Conservation (phyloP, 768 basidiomycete species). For the Lentinula guzmanii region DNA sequence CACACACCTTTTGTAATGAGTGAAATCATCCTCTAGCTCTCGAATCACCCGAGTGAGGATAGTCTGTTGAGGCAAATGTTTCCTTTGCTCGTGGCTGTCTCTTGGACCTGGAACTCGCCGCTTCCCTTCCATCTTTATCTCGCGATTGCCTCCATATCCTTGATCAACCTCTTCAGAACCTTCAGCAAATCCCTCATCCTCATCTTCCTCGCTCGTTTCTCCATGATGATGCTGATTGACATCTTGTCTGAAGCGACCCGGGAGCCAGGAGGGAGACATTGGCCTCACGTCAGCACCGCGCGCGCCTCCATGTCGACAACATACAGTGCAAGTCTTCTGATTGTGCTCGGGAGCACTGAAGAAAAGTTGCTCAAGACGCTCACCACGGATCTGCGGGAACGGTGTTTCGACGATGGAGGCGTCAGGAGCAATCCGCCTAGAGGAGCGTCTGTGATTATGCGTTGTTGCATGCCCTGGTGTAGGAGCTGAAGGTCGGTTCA, state of each 20-base stretch:
- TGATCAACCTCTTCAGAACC: conserved; percentile 31
- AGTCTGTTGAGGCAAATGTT: conserved; percentile 77
- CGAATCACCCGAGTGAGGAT: conserved; percentile 75
- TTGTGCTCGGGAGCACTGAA: conserved; percentile 78
- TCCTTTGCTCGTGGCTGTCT: conserved; percentile 28
- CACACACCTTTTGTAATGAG: conserved; percentile 86
- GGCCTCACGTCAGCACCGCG: conserved; percentile 7
- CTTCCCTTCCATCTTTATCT: conserved; percentile 21
- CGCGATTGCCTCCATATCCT: conserved; percentile 8
- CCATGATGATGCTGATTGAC: conserved; percentile 6
- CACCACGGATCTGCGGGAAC: conserved; percentile 81
- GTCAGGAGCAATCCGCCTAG: neutral
- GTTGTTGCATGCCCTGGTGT: conserved; percentile 26
- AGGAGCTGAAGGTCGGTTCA: conserved; percentile 27
- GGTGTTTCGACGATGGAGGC: conserved; percentile 35
- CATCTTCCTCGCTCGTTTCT: conserved; percentile 14
- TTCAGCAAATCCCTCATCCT: conserved; percentile 46
- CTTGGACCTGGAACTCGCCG: conserved; percentile 21
- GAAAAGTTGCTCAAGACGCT: conserved; percentile 73
- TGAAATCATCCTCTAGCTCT: conserved; percentile 93
- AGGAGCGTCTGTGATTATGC: conserved; percentile 7
- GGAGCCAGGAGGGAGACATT: conserved; percentile 18
- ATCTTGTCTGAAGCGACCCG: conserved; percentile 13
- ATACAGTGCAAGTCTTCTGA: conserved; percentile 60
- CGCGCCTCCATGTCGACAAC: conserved; percentile 35